Evolutionary conservation across 352 stramenopile genomes (phyloP), one percentile per base, ranked within the genome.

Genomic region (Phytophthora boehmeriae): DNA sequence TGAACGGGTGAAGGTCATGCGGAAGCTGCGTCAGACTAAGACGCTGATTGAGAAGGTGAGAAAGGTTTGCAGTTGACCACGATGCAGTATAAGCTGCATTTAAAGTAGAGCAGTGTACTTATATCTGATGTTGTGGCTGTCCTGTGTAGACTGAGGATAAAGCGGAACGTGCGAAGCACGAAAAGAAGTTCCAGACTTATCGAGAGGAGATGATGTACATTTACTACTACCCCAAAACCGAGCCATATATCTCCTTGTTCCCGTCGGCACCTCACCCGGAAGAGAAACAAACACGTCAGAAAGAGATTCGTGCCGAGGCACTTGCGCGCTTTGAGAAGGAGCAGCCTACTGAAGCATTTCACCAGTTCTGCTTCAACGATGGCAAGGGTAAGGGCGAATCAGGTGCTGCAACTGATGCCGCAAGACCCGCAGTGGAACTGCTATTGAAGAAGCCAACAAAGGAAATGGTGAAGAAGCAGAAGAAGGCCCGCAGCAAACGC

Each of bases 1-100:
- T 35, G 84, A 93, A 54, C 84, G 84, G 42, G 80, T 93, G 41
- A 93, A 93, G 68, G 68, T 93, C 35, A 92, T 92, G 82, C 82
- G 84, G 25, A 93, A 92, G 66, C 61, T 93, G 48, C 76, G 81
- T 45, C 79, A 92, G 46, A 66, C 74, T 4, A 76, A 90, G 46
- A 66, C 54, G 0, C 60, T 69, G 6, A 42, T 90, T 39, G 77
- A 90, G 13, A 61, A 84, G 50, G 80, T 88, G 44, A 53, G 41
- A 28, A 34, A 30, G 3, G 35, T 59, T 43, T 54, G 4, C 8
- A 50, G 22, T 42, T 38, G 2, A 23, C 28, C 16, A 38, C 16
- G 14, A 14, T 4, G 17, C 23, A 34, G 32, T 17, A 23, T 13
- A 11, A 10, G 17, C n/a, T n/a, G n/a, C n/a, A n/a, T n/a, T 20